A percentile compares a stretch with the other conserved stretches of the same genome.
phyloP scores from a whole-genome alignment of 768 basidiomycete genomes.

The Panus rudis region DNA sequence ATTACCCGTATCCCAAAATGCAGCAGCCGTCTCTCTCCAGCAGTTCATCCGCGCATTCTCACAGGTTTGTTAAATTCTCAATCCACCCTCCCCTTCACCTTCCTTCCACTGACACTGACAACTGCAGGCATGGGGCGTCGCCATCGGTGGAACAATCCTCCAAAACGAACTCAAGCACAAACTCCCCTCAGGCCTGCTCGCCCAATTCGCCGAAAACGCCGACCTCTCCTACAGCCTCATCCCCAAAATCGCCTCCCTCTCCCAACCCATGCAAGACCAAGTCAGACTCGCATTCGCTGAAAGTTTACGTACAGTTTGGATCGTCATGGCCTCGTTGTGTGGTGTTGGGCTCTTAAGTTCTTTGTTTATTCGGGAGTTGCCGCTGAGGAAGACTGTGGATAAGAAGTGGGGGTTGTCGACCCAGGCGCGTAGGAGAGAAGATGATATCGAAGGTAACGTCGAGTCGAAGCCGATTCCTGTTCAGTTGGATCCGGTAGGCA shows the following conservation, averaged over 20 bases:
- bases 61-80: neutral
- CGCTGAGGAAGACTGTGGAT: slow-evolving; percentile 6
- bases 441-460: too few relatives aligned
- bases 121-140: slow-evolving; percentile 24
- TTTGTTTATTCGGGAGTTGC: slow-evolving; percentile 2
- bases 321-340: slow-evolving; percentile 5
- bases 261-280: neutral
- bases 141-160: slow-evolving; percentile 24
- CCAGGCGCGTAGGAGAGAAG: too few relatives aligned
- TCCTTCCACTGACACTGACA: neutral
- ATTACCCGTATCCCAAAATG: slow-evolving; percentile 7
- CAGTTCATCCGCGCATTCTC: slow-evolving; percentile 8
- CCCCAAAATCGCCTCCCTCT: slow-evolving; percentile 10
- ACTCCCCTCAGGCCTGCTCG: slow-evolving; percentile 20
- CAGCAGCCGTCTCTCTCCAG: slow-evolving; percentile 9
- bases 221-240: slow-evolving; percentile 17
- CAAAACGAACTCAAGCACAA: slow-evolving; percentile 23
- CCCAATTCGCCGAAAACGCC: slow-evolving; percentile 12
- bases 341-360: slow-evolving; percentile 2
- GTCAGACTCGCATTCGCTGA: slow-evolving; percentile 4
- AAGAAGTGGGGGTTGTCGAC: slow-evolving; percentile 2
- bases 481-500: too few relatives aligned
- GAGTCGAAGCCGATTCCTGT: too few relatives aligned
- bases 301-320: slow-evolving; percentile 1
- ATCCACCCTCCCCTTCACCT: neutral